A percentile compares a stretch with the other conserved stretches of the same genome.
Evolutionary conservation across 805 yeast species (phyloP).

Genomic region (Saturnispora besseyi): DNA sequence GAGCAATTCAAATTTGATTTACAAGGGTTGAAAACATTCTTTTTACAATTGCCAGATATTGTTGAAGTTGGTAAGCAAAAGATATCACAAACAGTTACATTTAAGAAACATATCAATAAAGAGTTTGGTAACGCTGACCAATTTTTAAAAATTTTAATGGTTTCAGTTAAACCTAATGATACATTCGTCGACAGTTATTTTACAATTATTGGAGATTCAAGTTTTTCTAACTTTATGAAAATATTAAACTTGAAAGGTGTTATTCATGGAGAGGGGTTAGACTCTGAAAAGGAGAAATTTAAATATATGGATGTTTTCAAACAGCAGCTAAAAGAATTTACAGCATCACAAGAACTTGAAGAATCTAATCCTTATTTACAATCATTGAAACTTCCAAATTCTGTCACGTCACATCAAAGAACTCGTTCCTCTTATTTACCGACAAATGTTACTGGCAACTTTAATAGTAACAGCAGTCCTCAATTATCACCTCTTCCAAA

Average conservation of each 20-base stretch:
- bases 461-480: slow-evolving; percentile 10
- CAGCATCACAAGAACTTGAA: slow-evolving; percentile 13
- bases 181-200: slow-evolving; percentile 58
- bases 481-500: slow-evolving; percentile 13
- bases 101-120: slow-evolving; percentile 20
- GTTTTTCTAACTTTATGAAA: slow-evolving; percentile 53
- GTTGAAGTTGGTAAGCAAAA: slow-evolving; percentile 28
- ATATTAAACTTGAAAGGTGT: slow-evolving; percentile 53
- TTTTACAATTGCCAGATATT: slow-evolving; percentile 40
- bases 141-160: slow-evolving; percentile 58
- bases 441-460: slow-evolving; percentile 10
- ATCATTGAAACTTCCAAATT: slow-evolving; percentile 14
- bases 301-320: slow-evolving; percentile 33
- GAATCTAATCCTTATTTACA: slow-evolving; percentile 25
- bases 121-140: slow-evolving; percentile 38
- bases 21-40: slow-evolving; percentile 48
- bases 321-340: slow-evolving; percentile 29
- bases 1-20: slow-evolving; percentile 78
- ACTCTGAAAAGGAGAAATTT: slow-evolving; percentile 30
- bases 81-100: slow-evolving; percentile 20
- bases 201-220: slow-evolving; percentile 55
- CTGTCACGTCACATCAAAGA: slow-evolving; percentile 7
- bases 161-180: slow-evolving; percentile 57
- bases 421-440: slow-evolving; percentile 14
- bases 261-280: slow-evolving; percentile 20